Percentiles rank a stretch among this genome's conserved stretches.
These are phyloP conservation scores for Quercus alba DNA, from an alignment of 306 rosid genomes.

Conservation along the genomic window DNA sequence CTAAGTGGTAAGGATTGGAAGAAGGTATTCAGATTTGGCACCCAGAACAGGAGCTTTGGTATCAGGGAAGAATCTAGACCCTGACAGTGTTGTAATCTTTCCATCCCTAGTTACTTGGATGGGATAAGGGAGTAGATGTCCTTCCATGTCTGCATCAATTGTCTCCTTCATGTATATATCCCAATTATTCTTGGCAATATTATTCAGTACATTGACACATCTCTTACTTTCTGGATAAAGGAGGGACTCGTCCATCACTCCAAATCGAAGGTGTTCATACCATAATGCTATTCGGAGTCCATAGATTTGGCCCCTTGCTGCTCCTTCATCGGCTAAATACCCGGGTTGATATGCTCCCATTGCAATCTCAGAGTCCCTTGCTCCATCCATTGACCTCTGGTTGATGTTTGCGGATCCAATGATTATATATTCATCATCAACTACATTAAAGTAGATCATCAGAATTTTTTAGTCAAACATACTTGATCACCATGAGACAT, in stretches of 20 bases:
- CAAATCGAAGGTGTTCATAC: conserved; percentile 45
- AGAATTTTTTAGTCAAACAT: not conserved
- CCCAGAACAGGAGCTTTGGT: conserved; percentile 49
- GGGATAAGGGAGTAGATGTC: conserved; percentile 47
- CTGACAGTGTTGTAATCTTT: conserved; percentile 16
- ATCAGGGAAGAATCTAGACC: conserved; percentile 40
- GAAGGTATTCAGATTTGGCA: conserved; percentile 24
- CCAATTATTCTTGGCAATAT: conserved; percentile 27
- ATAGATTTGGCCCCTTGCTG: conserved; percentile 50
- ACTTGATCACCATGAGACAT: too few species aligned
- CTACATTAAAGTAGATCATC: conserved; percentile 23
- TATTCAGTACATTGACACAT: conserved; percentile 19
- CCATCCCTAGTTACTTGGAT: conserved; percentile 25
- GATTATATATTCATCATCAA: conserved; percentile 91
- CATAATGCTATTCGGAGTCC: conserved; percentile 65
- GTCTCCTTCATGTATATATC: conserved; percentile 14
- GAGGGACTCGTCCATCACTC: too few species aligned
- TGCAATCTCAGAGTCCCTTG: conserved; percentile 84
- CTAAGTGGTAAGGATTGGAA: conserved; percentile 45
- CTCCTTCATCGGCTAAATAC: conserved; percentile 22
- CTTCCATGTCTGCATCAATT: conserved; percentile 3
- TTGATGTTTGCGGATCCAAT: conserved; percentile 91
- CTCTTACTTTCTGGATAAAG: conserved; percentile 18
- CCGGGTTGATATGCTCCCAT: conserved; percentile 84
- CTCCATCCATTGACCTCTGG: conserved; percentile 92